phyloP scores from a whole-genome alignment of 169 alveolate species.

The Blepharisma undulans region DNA sequence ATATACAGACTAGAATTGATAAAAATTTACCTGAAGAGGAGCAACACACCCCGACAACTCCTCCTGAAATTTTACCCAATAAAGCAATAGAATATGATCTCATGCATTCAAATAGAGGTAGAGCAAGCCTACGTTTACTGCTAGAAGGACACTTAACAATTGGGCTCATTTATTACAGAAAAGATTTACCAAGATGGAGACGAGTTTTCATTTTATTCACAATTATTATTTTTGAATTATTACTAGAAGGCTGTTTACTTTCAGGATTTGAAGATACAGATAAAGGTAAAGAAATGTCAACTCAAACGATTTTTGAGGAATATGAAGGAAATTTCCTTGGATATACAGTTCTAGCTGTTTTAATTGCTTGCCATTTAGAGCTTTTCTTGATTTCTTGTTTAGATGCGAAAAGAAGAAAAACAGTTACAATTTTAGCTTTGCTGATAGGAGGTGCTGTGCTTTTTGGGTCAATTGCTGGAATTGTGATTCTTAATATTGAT shows the following conservation, averaged over 20 bases:
- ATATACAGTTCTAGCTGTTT: background rate
- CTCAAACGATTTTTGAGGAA: background rate
- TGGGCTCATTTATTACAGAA: background rate
- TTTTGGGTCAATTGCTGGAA: too few species aligned
- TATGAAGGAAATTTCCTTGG: background rate
- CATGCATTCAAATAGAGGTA: too few species aligned
- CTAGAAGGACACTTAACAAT: constrained; percentile 12
- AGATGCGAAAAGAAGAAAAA: too few species aligned
- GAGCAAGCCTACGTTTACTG: background rate
- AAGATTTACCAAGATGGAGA: background rate
- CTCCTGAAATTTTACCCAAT: too few species aligned
- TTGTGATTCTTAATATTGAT: too few species aligned
- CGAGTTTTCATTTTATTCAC: background rate
- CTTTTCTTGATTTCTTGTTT: background rate
- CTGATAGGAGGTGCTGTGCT: too few species aligned
- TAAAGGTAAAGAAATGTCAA: too few species aligned
- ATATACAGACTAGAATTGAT: too few species aligned
- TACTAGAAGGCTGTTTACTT: background rate
- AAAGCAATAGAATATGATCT: too few species aligned
- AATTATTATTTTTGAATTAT: background rate
- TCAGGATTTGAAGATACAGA: background rate
- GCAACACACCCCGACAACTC: too few species aligned
- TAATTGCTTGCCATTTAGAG: background rate
- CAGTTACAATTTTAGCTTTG: too few species aligned
- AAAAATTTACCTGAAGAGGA: too few species aligned